A percentile compares a stretch with the other conserved stretches of the same genome.
These are phyloP conservation scores for Saksenaea vasiformis DNA, from an alignment of 371 early-diverging fungal species.

Conservation along the genomic window DNA sequence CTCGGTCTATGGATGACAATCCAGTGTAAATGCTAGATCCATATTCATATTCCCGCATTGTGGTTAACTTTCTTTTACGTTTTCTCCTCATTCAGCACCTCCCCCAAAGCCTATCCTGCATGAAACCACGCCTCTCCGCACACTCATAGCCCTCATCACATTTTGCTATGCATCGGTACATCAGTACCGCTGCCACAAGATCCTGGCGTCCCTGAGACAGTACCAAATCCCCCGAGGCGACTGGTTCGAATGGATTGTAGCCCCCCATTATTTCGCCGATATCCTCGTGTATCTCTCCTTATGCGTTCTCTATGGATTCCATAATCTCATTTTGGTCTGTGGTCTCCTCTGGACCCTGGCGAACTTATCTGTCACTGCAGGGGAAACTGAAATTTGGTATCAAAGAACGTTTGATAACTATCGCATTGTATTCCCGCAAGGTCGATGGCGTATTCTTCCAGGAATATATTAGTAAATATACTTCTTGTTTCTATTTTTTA, in stretches of 20 bases:
- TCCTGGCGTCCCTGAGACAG: conserved; percentile 60
- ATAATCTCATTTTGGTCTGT: conserved; percentile 34
- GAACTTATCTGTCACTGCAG: conserved; percentile 65
- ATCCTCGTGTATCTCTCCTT: conserved; percentile 70
- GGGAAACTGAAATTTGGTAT: conserved; percentile 70
- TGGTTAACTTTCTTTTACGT: background rate
- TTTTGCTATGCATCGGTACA: conserved; percentile 61
- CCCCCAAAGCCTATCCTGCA: background rate
- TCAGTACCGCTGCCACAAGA: conserved; percentile 67
- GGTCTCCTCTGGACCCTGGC: conserved; percentile 58
- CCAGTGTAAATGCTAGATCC: background rate
- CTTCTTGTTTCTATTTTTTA: background rate
- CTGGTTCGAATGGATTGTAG: conserved; percentile 67
- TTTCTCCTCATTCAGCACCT: background rate
- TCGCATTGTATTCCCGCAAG: conserved; percentile 23
- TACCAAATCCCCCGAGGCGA: conserved; percentile 71
- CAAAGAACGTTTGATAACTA: conserved; percentile 46
- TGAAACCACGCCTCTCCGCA: background rate
- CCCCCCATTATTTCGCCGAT: conserved; percentile 77
- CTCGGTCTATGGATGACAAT: conserved; percentile 23
- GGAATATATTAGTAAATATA: conserved; percentile 30
- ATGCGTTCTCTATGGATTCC: conserved; percentile 32
- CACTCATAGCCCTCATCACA: conserved; percentile 19
- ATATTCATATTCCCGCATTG: background rate
- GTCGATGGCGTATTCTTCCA: conserved; percentile 48